Conservation (phyloP, 768 basidiomycete species). For the Polyporus arcularius region DNA sequence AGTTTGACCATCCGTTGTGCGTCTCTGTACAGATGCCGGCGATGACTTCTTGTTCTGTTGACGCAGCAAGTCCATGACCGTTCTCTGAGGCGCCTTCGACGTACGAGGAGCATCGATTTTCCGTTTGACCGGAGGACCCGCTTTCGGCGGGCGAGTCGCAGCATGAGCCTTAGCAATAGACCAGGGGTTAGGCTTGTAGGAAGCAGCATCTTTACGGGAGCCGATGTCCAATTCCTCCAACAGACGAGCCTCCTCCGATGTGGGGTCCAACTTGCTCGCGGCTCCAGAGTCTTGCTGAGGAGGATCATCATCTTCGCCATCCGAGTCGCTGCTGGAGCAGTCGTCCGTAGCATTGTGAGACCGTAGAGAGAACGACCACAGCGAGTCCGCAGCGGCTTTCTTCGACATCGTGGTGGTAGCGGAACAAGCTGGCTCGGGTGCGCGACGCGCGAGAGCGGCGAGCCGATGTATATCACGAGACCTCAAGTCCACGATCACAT, state of each 20-base stretch:
- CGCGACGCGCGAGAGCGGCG: not conserved
- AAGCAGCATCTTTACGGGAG: slow-evolving; percentile 57
- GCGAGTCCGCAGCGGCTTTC: slow-evolving; percentile 7
- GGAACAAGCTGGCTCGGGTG: not conserved
- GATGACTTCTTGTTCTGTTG: not conserved
- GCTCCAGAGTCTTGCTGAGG: not conserved
- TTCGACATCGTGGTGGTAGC: not conserved
- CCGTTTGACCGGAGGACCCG: not conserved
- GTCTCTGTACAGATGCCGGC: not conserved
- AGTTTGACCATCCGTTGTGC: too few species aligned
- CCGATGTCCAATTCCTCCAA: slow-evolving; percentile 62
- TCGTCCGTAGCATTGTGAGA: slow-evolving; percentile 22
- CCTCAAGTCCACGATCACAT: slow-evolving; percentile 2
- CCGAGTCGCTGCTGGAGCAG: slow-evolving; percentile 24
- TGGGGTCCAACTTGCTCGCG: not conserved
- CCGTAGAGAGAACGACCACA: slow-evolving; percentile 35
- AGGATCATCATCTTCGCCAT: slow-evolving; percentile 5
- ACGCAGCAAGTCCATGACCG: slow-evolving; percentile 3
- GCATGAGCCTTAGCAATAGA: slow-evolving; percentile 82
- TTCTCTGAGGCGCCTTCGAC: not conserved
- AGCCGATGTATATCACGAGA: slow-evolving; percentile 4
- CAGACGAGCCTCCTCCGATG: slow-evolving; percentile 30
- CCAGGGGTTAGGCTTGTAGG: slow-evolving; percentile 78
- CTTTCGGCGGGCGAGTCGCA: slow-evolving; percentile 41
- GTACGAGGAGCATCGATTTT: not conserved